A percentile compares a stretch with the other conserved stretches of the same genome.
phyloP scores from a whole-genome alignment of 2,329 filamentous ascomycete genomes.

The Monilinia fructigena region DNA sequence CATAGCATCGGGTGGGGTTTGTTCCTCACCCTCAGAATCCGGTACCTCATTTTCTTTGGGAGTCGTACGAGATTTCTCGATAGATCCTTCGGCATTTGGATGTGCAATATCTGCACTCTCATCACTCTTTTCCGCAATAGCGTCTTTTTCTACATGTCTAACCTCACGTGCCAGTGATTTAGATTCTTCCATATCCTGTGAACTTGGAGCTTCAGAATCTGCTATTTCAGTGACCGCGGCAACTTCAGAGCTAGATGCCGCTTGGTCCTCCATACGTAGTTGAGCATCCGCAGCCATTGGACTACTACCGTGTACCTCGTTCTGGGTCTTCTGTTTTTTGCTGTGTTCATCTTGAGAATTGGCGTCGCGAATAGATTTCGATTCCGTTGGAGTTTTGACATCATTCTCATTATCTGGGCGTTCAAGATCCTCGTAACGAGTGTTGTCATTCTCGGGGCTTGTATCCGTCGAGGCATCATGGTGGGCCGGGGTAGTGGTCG shows the following conservation, averaged over 20 bases:
- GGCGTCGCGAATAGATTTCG: conserved; percentile 32
- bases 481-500: conserved; percentile 68
- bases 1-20: conserved; percentile 34
- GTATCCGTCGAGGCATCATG: conserved; percentile 70
- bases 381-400: conserved; percentile 41
- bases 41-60: conserved; percentile 30
- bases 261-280: conserved; percentile 54
- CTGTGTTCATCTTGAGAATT: conserved; percentile 40
- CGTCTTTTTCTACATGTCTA: conserved; percentile 17
- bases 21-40: conserved; percentile 35
- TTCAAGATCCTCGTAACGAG: conserved; percentile 52
- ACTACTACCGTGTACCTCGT: conserved; percentile 41
- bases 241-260: conserved; percentile 23
- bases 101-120: neutral
- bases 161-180: conserved; percentile 1
- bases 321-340: conserved; percentile 34
- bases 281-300: conserved; percentile 59
- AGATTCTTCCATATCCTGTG: conserved; percentile 13
- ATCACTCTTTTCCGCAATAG: neutral
- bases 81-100: conserved; percentile 23
- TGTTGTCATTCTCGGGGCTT: conserved; percentile 67
- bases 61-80: conserved; percentile 20
- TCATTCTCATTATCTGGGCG: conserved; percentile 48
- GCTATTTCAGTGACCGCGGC: conserved; percentile 35
- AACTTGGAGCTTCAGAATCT: conserved; percentile 13